Evolutionary conservation across 2,329 filamentous ascomycete species (phyloP).

Genomic region (Arthroderma uncinatum): DNA sequence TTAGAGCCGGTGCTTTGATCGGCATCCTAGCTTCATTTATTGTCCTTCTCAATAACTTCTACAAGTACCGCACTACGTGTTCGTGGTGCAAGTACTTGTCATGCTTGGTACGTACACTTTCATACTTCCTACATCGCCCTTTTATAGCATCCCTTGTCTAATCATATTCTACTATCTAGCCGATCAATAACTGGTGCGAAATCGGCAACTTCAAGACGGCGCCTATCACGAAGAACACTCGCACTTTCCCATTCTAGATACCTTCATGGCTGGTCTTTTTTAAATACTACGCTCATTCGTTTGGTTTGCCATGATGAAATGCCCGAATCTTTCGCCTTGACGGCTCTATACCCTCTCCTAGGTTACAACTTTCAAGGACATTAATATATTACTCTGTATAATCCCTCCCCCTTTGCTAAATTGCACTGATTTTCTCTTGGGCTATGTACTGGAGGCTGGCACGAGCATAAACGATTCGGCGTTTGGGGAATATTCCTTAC

Average conservation of each 20-base stretch:
- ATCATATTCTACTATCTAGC: constrained; percentile 29
- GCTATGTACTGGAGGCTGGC: not conserved
- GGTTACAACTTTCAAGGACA: not conserved
- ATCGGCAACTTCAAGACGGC: constrained; percentile 9
- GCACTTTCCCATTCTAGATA: not conserved
- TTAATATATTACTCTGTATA: not conserved
- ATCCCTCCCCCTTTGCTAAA: not conserved
- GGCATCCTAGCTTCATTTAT: constrained; percentile 78
- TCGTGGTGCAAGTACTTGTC: constrained; percentile 91
- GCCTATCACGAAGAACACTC: not conserved
- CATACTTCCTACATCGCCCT: not conserved
- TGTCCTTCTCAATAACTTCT: constrained; percentile 82
- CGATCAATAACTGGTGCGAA: constrained; percentile 60
- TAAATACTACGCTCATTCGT: not conserved
- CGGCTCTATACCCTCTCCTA: not conserved
- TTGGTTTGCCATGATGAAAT: constrained; percentile 4
- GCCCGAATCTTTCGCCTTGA: not conserved
- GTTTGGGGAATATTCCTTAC: not conserved
- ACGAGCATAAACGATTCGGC: not conserved
- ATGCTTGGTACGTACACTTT: constrained; percentile 61
- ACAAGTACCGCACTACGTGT: constrained; percentile 62
- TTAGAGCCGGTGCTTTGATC: constrained; percentile 66
- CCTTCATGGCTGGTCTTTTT: not conserved
- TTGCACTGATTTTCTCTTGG: not conserved
- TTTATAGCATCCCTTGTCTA: constrained; percentile 1